Evolutionary conservation across 2,329 filamentous ascomycete genomes (phyloP).

Genomic region (Juglanconis oblonga): DNA sequence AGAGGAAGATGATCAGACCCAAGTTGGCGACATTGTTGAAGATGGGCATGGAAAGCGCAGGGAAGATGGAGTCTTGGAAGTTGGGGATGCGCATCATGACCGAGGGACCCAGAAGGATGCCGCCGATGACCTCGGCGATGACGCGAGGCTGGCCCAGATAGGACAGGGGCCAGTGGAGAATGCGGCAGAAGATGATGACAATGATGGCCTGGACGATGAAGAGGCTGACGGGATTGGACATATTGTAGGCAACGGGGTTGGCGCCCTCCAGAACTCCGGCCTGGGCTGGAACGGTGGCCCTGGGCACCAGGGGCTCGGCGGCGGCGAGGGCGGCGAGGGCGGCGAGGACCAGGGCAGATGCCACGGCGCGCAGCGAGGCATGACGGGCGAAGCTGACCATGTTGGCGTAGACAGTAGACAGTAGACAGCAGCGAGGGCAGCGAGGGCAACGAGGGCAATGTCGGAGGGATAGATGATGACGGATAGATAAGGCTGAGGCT

Average conservation of each 20-base stretch:
- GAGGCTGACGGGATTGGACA: constrained; percentile 62
- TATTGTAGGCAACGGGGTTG: constrained; percentile 60
- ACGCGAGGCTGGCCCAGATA: constrained; percentile 72
- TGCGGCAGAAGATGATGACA: constrained; percentile 71
- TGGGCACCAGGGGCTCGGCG: background rate
- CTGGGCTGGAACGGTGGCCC: constrained; percentile 24
- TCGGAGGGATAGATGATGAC: too few species aligned
- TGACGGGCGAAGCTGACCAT: background rate
- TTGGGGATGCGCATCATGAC: constrained; percentile 83
- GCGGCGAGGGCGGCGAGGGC: constrained; percentile 29
- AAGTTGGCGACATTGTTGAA: constrained; percentile 78
- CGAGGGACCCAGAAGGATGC: constrained; percentile 79
- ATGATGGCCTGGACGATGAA: constrained; percentile 70
- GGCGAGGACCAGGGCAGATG: background rate
- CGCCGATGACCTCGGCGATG: constrained; percentile 76
- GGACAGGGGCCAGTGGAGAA: constrained; percentile 69
- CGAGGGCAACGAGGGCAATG: too few species aligned
- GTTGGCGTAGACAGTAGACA: background rate
- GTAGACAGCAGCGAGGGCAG: background rate
- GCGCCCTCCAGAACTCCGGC: constrained; percentile 61
- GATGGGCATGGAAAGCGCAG: constrained; percentile 68
- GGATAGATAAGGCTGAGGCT: too few species aligned
- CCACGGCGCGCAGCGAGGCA: constrained; percentile 9
- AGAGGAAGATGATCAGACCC: constrained; percentile 80
- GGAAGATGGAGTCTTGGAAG: constrained; percentile 76